Conservation (phyloP, 768 basidiomycete species). For the Agrocybe pediades region DNA sequence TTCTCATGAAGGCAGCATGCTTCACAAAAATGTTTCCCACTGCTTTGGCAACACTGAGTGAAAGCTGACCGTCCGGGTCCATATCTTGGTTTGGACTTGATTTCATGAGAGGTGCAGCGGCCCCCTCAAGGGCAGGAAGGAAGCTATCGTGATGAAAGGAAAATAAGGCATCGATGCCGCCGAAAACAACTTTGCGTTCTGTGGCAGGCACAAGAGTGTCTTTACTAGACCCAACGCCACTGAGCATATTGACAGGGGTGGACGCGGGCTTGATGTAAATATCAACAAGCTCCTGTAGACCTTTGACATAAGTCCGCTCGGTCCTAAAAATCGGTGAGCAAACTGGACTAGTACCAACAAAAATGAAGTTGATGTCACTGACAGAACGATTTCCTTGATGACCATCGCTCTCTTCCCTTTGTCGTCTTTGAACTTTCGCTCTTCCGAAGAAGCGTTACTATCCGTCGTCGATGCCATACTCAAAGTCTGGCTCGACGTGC, state of each 20-base stretch:
- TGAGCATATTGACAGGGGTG: constrained; percentile 66
- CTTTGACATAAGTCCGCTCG: constrained; percentile 92
- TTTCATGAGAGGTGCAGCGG: constrained; percentile 68
- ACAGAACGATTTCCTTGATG: constrained; percentile 91
- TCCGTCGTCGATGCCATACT: constrained; percentile 75
- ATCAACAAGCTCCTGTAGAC: constrained; percentile 90
- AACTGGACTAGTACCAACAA: constrained; percentile 11
- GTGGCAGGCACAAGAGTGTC: constrained; percentile 84
- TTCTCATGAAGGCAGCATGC: constrained; percentile 97
- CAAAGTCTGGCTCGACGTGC: constrained; percentile 61
- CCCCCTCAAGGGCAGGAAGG: constrained; percentile 84
- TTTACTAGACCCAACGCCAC: constrained; percentile 69
- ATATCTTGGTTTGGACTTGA: constrained; percentile 44
- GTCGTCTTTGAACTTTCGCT: constrained; percentile 92
- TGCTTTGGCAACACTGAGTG: constrained; percentile 71
- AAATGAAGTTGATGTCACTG: constrained; percentile 30
- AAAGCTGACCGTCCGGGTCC: constrained; percentile 74
- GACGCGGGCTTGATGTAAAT: constrained; percentile 92
- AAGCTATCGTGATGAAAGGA: constrained; percentile 94
- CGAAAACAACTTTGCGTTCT: constrained; percentile 92
- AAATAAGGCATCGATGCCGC: constrained; percentile 85
- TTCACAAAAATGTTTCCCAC: constrained; percentile 90
- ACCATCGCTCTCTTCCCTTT: constrained; percentile 81
- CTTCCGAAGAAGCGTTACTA: constrained; percentile 72
- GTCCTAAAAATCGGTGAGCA: constrained; percentile 58